Conservation (phyloP, 805 yeast genomes). For the Saccharomyces jurei region DNA sequence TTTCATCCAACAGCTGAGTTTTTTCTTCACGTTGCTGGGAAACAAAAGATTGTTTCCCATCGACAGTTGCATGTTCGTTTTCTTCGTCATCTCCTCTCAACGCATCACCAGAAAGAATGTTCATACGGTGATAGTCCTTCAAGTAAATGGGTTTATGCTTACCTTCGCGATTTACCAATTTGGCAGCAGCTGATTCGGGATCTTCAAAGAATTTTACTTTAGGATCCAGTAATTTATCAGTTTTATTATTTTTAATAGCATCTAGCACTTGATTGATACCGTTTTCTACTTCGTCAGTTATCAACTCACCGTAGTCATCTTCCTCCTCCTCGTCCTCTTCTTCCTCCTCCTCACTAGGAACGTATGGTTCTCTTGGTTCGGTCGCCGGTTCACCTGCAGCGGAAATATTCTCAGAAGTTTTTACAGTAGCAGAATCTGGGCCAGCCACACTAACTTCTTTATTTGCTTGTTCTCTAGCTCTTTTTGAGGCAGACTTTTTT, state of each 20-base stretch:
- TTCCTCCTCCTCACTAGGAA: conserved; percentile 22
- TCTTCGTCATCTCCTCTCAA: conserved; percentile 48
- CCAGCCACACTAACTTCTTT: conserved; percentile 4
- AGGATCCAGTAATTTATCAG: conserved; percentile 52
- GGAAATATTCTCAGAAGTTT: conserved; percentile 9
- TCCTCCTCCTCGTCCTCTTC: conserved; percentile 49
- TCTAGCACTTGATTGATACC: conserved; percentile 66
- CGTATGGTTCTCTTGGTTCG: conserved; percentile 2
- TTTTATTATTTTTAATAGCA: conserved; percentile 64
- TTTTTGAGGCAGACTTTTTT: conserved; percentile 78
- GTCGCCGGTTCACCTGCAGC: conserved; percentile 6
- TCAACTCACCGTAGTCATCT: conserved; percentile 83
- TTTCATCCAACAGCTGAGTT: conserved; percentile 63
- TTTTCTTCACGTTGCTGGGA: conserved; percentile 72
- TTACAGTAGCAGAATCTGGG: conserved; percentile 11
- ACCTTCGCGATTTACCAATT: conserved; percentile 21
- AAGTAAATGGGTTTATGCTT: conserved; percentile 71
- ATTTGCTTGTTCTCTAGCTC: conserved; percentile 44
- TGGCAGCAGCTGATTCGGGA: conserved; percentile 37
- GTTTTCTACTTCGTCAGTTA: conserved; percentile 76
- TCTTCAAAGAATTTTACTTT: conserved; percentile 67
- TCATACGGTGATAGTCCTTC: conserved; percentile 88
- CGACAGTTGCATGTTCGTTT: conserved; percentile 35
- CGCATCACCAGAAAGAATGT: conserved; percentile 59
- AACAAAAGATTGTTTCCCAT: conserved; percentile 53